Conservation (phyloP, 257 asterid genomes). For the Solanum gracilifrons region DNA sequence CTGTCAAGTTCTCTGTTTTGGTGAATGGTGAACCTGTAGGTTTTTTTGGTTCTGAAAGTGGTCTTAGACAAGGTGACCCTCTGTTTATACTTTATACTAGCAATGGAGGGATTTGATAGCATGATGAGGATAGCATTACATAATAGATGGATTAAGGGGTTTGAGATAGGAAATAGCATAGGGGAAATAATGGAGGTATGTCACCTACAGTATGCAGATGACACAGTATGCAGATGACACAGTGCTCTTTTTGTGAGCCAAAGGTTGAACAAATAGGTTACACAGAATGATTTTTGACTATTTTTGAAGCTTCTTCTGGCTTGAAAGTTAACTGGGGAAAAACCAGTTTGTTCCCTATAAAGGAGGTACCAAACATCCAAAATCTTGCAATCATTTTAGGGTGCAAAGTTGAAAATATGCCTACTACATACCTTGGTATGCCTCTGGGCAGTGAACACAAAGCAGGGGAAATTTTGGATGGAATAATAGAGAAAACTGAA, state of each 20-base stretch:
- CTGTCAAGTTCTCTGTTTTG: background rate
- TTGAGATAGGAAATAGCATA: background rate
- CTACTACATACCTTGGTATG: no score
- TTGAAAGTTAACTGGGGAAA: background rate
- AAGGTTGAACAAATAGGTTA: background rate
- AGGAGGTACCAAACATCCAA: no score
- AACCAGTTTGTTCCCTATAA: no score
- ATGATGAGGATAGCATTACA: background rate
- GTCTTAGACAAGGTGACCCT: background rate
- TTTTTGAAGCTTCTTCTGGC: background rate
- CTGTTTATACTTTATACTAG: background rate
- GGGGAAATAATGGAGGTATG: background rate
- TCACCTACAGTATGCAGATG: background rate
- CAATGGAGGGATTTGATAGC: background rate
- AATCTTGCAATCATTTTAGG: no score
- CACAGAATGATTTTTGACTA: background rate
- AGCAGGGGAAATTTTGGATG: no score
- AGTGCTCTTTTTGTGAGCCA: background rate
- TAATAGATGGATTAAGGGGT: background rate
- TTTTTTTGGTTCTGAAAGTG: background rate
- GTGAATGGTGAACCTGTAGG: background rate
- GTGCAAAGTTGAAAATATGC: no score
- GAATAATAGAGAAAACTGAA: no score
- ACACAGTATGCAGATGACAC: background rate
- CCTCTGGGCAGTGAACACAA: no score